These are phyloP conservation scores for Zymoseptoria passerinii DNA, from an alignment of 2,329 filamentous ascomycete species.

Conservation along the genomic window DNA sequence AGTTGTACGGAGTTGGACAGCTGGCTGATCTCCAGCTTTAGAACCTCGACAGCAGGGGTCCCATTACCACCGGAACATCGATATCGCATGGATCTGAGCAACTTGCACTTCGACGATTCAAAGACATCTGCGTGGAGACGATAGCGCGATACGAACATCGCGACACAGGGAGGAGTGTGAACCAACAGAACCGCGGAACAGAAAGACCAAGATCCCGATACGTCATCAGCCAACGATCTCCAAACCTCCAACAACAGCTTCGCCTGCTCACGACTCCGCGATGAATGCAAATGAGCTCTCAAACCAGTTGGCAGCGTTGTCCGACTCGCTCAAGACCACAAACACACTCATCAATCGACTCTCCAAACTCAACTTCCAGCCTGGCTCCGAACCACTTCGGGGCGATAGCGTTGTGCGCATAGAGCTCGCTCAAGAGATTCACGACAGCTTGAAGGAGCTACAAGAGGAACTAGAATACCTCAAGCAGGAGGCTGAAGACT, in stretches of 20 bases:
- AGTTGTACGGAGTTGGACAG: neutral
- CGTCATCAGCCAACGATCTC: neutral
- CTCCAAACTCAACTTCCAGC: slow-evolving; percentile 52
- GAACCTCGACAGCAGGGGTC: no score
- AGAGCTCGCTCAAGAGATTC: slow-evolving; percentile 74
- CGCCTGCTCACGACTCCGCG: neutral
- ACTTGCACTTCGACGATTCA: no score
- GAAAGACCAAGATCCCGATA: neutral
- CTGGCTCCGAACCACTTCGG: slow-evolving; percentile 50
- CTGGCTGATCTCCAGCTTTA: neutral
- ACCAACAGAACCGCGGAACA: no score
- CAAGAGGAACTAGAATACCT: slow-evolving; percentile 79
- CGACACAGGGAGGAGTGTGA: no score
- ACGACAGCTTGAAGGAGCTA: slow-evolving; percentile 64
- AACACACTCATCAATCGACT: slow-evolving; percentile 50
- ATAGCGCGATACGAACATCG: no score
- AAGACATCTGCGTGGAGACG: no score
- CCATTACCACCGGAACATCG: no score
- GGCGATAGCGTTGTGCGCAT: slow-evolving; percentile 44
- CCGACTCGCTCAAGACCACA: slow-evolving; percentile 45
- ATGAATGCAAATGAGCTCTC: slow-evolving; percentile 21
- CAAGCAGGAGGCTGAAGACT: slow-evolving; percentile 66
- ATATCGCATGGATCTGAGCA: no score
- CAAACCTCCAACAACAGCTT: neutral
- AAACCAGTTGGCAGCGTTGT: slow-evolving; percentile 33